Percentiles rank a stretch among this genome's conserved stretches.
Evolutionary conservation across 1,284 basidiomycete species (phyloP).

Genomic region (Naganishia sp.): DNA sequence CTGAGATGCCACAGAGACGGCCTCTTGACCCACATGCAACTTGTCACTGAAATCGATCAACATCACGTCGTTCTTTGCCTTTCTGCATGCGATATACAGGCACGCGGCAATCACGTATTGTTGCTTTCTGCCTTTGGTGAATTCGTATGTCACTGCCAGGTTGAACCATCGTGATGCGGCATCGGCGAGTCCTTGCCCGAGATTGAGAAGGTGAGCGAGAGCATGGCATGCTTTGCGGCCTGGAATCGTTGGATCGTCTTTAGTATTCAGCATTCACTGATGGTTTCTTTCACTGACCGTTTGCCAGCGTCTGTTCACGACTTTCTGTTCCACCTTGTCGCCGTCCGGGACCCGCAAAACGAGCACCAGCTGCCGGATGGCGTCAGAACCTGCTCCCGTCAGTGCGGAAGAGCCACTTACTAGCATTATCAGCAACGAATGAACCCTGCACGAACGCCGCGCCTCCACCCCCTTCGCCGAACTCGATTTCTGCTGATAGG

Average conservation of each 20-base stretch:
- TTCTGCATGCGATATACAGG: slow-evolving; percentile 89
- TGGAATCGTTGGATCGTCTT: not conserved
- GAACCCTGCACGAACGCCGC: slow-evolving; percentile 94
- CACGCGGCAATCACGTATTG: slow-evolving; percentile 94
- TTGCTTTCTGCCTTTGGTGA: slow-evolving; percentile 88
- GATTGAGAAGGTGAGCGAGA: slow-evolving; percentile 17
- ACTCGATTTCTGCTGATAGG: slow-evolving; percentile 89
- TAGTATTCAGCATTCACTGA: not conserved
- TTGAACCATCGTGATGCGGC: slow-evolving; percentile 87
- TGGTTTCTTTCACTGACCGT: not conserved
- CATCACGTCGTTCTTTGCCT: slow-evolving; percentile 89
- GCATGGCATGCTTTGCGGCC: slow-evolving; percentile 29
- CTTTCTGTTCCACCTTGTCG: slow-evolving; percentile 45
- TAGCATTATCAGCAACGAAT: slow-evolving; percentile 87
- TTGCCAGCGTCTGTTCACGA: slow-evolving; percentile 21
- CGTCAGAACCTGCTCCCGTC: not conserved
- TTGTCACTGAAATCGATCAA: slow-evolving; percentile 96
- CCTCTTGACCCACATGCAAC: slow-evolving; percentile 65
- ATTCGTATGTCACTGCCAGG: slow-evolving; percentile 89
- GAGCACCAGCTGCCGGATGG: slow-evolving; percentile 30
- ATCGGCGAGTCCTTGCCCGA: slow-evolving; percentile 60
- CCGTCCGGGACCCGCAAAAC: slow-evolving; percentile 39
- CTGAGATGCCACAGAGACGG: not conserved
- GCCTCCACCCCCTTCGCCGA: slow-evolving; percentile 88
- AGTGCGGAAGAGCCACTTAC: slow-evolving; percentile 60